Evolutionary conservation across 805 yeast species (phyloP).

Genomic region (Ogataea allantospora): DNA sequence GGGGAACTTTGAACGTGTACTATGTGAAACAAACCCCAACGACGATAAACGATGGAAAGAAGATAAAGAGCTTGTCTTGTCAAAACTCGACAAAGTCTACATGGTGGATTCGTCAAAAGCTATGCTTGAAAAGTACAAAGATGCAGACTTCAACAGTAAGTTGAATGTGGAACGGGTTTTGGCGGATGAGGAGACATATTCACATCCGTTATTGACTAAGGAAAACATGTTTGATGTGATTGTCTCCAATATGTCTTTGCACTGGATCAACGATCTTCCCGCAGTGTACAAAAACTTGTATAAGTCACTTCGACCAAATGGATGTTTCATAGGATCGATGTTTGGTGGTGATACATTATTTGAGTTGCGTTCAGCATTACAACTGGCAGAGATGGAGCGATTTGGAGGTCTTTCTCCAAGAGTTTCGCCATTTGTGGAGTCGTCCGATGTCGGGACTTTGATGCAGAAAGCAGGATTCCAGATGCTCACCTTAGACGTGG

Average conservation of each 20-base stretch:
- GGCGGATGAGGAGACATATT: slow-evolving; percentile 67
- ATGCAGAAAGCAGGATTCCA: slow-evolving; percentile 75
- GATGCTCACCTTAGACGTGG: slow-evolving; percentile 79
- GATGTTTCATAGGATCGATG: slow-evolving; percentile 76
- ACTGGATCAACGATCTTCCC: slow-evolving; percentile 89
- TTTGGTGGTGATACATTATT: slow-evolving; percentile 84
- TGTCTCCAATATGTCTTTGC: slow-evolving; percentile 67
- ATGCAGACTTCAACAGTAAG: slow-evolving; percentile 40
- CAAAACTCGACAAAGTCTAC: slow-evolving; percentile 50
- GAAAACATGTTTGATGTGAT: slow-evolving; percentile 60
- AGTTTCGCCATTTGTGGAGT: slow-evolving; percentile 75
- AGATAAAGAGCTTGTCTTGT: slow-evolving; percentile 52
- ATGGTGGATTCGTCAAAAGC: slow-evolving; percentile 66
- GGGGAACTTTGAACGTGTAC: slow-evolving; percentile 48
- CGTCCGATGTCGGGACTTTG: slow-evolving; percentile 71
- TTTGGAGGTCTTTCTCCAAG: slow-evolving; percentile 78
- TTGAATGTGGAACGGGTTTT: slow-evolving; percentile 50
- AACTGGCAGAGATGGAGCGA: slow-evolving; percentile 79
- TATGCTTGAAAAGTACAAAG: slow-evolving; percentile 53
- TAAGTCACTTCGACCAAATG: slow-evolving; percentile 68
- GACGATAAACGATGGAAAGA: slow-evolving; percentile 43
- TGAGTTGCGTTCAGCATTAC: slow-evolving; percentile 76
- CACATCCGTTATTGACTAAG: slow-evolving; percentile 40
- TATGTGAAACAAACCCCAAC: slow-evolving; percentile 38
- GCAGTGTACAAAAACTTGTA: slow-evolving; percentile 54